phyloP scores from a whole-genome alignment of 345 rosid genomes.

The Gossypium mustelinum region DNA sequence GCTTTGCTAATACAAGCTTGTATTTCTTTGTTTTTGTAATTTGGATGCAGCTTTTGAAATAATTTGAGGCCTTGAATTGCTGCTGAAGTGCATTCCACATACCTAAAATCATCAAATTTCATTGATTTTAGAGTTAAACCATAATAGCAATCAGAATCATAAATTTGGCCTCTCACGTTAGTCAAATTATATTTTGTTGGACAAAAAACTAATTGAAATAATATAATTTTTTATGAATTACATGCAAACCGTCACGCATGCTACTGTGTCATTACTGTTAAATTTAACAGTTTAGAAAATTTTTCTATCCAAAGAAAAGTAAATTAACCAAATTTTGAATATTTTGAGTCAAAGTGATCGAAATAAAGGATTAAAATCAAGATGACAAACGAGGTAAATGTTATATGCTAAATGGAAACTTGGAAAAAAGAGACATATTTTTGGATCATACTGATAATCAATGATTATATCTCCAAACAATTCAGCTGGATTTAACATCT shows the following conservation, averaged over 20 bases:
- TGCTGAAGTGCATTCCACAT: conserved; percentile 79
- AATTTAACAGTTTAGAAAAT: no score
- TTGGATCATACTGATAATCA: conserved; percentile 55
- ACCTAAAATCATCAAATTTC: conserved; percentile 27
- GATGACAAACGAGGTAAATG: not conserved
- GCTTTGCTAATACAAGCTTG: conserved; percentile 41
- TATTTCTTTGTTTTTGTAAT: conserved; percentile 37
- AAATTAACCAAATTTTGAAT: no score
- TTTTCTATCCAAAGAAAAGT: no score
- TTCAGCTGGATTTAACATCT: conserved; percentile 72
- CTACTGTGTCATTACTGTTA: no score
- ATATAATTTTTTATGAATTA: no score
- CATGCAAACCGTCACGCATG: no score
- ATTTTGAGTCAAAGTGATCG: no score
- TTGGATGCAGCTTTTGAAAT: conserved; percentile 32
- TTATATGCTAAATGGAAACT: not conserved
- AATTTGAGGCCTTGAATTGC: conserved; percentile 54
- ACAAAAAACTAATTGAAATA: no score
- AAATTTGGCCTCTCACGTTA: no score
- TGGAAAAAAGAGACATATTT: not conserved
- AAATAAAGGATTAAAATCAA: no score
- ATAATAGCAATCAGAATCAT: no score
- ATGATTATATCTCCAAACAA: conserved; percentile 61
- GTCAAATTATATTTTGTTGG: no score
- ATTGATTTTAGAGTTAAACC: not conserved